Conservation (phyloP, 148 eudicot genomes). For the Nepenthes gracilis region DNA sequence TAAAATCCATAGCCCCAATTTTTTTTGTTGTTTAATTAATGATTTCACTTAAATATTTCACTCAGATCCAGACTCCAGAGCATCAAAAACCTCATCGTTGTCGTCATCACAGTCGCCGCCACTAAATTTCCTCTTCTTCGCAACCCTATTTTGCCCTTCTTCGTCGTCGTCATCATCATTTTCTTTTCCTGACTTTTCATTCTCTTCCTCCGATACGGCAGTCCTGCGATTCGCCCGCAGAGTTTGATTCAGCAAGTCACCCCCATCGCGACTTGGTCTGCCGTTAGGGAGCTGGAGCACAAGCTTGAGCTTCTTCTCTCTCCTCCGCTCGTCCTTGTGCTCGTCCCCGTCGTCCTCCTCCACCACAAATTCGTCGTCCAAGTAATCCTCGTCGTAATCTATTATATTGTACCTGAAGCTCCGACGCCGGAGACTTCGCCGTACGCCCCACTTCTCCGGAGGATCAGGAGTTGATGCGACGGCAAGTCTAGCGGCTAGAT, state of each 20-base stretch:
- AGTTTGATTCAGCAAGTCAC: not conserved
- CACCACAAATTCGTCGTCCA: not conserved
- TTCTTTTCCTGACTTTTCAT: not conserved
- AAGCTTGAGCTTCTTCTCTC: constrained; percentile 15
- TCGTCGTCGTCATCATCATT: constrained; percentile 5
- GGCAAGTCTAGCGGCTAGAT: constrained; percentile 42
- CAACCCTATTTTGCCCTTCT: constrained; percentile 3
- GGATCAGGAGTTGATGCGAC: constrained; percentile 6
- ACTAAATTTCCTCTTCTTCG: constrained; percentile 3
- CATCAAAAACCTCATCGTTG: constrained; percentile 1
- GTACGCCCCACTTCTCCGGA: constrained; percentile 1
- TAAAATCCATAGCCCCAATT: not conserved
- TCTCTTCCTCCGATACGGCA: constrained; percentile 6
- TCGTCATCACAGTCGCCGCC: constrained; percentile 8
- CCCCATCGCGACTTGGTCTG: constrained; percentile 2
- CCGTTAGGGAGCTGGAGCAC: constrained; percentile 12
- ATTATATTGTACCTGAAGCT: constrained; percentile 6
- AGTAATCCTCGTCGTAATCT: constrained; percentile 6
- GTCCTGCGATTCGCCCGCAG: constrained; percentile 6
- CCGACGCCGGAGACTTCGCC: constrained; percentile 6
- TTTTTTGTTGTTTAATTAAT: not conserved
- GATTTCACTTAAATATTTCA: not conserved
- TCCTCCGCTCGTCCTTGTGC: constrained; percentile 9
- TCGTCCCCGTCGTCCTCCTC: constrained; percentile 3
- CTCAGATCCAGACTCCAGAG: not conserved